These are phyloP conservation scores for Penicillium lagena DNA, from an alignment of 495 filamentous ascomycete genomes.

Conservation along the genomic window DNA sequence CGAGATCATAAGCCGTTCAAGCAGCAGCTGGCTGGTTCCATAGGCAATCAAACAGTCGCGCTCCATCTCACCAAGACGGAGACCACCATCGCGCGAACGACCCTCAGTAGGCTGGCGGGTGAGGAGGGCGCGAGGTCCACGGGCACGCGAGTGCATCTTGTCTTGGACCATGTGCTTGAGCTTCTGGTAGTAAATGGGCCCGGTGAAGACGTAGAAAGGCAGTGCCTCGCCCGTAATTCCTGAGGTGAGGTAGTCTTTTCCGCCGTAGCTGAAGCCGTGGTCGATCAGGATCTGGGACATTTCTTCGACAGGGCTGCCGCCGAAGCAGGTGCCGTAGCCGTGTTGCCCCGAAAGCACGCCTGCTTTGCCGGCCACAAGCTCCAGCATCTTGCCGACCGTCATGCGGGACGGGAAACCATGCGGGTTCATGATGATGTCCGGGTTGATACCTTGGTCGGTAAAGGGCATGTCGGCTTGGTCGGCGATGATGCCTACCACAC, in stretches of 20 bases:
- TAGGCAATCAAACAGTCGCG: slow-evolving; percentile 96
- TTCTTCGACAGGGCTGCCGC: slow-evolving; percentile 82
- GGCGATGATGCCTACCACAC: slow-evolving; percentile 93
- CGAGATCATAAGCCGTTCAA: slow-evolving; percentile 91
- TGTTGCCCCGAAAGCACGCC: slow-evolving; percentile 74
- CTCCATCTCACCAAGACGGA: slow-evolving; percentile 98
- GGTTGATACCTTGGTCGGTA: slow-evolving; percentile 78
- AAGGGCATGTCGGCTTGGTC: slow-evolving; percentile 97
- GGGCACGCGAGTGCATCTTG: slow-evolving; percentile 96
- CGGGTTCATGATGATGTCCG: slow-evolving; percentile 99
- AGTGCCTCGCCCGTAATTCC: slow-evolving; percentile 93
- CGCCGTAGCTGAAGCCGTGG: slow-evolving; percentile 89
- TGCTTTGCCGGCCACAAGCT: slow-evolving; percentile 91
- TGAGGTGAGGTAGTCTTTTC: slow-evolving; percentile 91
- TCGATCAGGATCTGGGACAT: slow-evolving; percentile 81
- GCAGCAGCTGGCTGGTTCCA: slow-evolving; percentile 82
- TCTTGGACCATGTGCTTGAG: slow-evolving; percentile 99
- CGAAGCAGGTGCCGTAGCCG: slow-evolving; percentile 92
- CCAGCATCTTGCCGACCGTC: slow-evolving; percentile 98
- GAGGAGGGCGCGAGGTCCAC: slow-evolving; percentile 82
- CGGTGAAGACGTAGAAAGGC: slow-evolving; percentile 95
- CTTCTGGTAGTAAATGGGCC: slow-evolving; percentile 99
- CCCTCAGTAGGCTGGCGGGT: slow-evolving; percentile 97
- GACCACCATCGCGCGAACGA: slow-evolving; percentile 83
- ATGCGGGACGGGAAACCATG: slow-evolving; percentile 99